These are phyloP conservation scores for Centaurea solstitialis DNA, from an alignment of 129 eudicot species.

Conservation along the genomic window DNA sequence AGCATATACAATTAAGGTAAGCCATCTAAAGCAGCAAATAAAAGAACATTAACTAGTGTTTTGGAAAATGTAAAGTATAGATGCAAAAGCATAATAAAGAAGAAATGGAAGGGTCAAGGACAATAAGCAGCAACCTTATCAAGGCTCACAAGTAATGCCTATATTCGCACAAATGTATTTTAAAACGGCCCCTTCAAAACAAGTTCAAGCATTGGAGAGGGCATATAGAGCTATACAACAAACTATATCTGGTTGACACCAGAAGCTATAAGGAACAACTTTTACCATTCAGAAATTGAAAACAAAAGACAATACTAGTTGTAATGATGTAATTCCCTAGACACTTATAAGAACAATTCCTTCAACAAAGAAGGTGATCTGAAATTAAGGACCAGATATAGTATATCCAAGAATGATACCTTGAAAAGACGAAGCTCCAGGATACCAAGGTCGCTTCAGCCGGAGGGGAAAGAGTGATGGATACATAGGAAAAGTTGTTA, in stretches of 20 bases:
- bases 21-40: no score
- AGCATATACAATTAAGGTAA: not conserved
- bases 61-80: not conserved
- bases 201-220: not conserved
- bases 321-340: not conserved
- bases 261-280: not conserved
- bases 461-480: slow-evolving; percentile 95
- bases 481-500: slow-evolving; percentile 98
- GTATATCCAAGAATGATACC: slow-evolving; percentile 41
- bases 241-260: not conserved
- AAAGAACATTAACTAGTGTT: not conserved
- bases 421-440: slow-evolving; percentile 90
- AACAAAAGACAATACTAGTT: not conserved
- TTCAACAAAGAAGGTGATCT: not conserved
- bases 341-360: not conserved
- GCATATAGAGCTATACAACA: not conserved
- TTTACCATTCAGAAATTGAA: not conserved
- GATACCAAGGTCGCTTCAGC: slow-evolving; percentile 97
- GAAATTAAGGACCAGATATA: not conserved
- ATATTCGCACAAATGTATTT: not conserved
- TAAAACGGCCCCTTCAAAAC: not conserved
- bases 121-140: not conserved
- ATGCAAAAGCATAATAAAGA: not conserved
- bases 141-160: not conserved
- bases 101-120: not conserved